Evolutionary conservation across 305 asterid species (phyloP), one percentile per base, ranked within the genome.

Genomic region (Fraxinus velutina): DNA sequence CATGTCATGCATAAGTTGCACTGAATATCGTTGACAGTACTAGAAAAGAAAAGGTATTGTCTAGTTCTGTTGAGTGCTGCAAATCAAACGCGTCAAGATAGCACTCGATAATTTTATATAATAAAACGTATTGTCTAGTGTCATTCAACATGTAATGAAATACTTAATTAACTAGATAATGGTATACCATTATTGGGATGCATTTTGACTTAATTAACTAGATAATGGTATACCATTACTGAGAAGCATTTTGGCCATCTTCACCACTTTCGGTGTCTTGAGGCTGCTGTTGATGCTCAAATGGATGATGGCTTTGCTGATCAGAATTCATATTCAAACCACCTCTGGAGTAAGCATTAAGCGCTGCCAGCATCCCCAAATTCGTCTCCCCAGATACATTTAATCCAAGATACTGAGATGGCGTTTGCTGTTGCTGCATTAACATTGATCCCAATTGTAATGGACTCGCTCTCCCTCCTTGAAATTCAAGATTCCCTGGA

Each of bases 301-400:
- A 50, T 75, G 88, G 77, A 34, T 88, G 88, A 75, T 70, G 75
- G 39, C 71, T 81, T 42, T 81, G 76, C 60, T 90, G 88, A 60
- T 90, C 93, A 2, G 93, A 89, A 76, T 92, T 91, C 86, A 92
- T 86, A 39, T 91, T 90, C 85, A 90, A 84, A 42, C 88, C 87
- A 29, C 80, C 82, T 80, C 92, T 89, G 24, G 97, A 88, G 86
- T 88, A 90, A 24, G 92, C 90, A 73, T 91, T 91, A 0, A 93
- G 81, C 4, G 95, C 91, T 0, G 93, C 97, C 34, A 94, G 37
- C 92, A 94, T 87, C 4, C 98, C 97, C 86, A 91, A 83, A 85
- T 94, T 91, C 33, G 94, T 82, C 60, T 92, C 93, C 2, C 89
- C 93, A 0, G 93, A 73, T 34, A 87, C 84, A 21, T 94, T 93